Conservation (phyloP, 2,329 filamentous ascomycete species). For the Sarocladium kiliense region DNA sequence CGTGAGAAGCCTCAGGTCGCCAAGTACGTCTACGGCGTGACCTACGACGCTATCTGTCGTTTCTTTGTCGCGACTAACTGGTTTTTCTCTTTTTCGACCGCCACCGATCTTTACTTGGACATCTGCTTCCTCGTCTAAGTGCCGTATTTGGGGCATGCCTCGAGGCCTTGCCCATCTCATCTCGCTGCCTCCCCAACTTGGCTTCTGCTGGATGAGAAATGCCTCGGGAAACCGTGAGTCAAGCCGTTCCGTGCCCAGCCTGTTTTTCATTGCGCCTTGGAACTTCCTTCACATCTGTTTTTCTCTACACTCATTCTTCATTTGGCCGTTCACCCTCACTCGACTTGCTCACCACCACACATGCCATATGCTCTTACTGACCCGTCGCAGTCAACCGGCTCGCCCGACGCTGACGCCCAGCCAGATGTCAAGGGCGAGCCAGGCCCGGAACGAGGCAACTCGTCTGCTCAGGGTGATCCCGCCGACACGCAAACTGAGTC, state of each 20-base stretch:
- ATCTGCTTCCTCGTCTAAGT: slow-evolving; percentile 6
- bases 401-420: slow-evolving; percentile 3
- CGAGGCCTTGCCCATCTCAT: slow-evolving; percentile 3
- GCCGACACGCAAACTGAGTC: neutral
- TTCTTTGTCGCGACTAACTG: neutral
- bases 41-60: neutral
- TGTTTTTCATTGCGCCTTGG: neutral
- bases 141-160: slow-evolving; percentile 6
- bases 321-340: neutral
- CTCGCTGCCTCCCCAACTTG: neutral
- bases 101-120: neutral
- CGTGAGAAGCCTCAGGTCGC: slow-evolving; percentile 1
- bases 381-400: slow-evolving; percentile 3
- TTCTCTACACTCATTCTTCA: neutral
- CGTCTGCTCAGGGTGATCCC: neutral
- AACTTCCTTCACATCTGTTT: neutral
- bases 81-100: neutral
- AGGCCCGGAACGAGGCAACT: neutral
- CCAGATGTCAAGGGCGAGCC: neutral
- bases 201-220: slow-evolving; percentile 7
- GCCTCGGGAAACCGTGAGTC: slow-evolving; percentile 9
- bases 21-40: neutral
- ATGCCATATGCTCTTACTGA: slow-evolving; percentile 4
- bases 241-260: neutral
- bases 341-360: neutral